phyloP scores from a whole-genome alignment of 2,329 filamentous ascomycete genomes.

The Aspergillus ibericus region DNA sequence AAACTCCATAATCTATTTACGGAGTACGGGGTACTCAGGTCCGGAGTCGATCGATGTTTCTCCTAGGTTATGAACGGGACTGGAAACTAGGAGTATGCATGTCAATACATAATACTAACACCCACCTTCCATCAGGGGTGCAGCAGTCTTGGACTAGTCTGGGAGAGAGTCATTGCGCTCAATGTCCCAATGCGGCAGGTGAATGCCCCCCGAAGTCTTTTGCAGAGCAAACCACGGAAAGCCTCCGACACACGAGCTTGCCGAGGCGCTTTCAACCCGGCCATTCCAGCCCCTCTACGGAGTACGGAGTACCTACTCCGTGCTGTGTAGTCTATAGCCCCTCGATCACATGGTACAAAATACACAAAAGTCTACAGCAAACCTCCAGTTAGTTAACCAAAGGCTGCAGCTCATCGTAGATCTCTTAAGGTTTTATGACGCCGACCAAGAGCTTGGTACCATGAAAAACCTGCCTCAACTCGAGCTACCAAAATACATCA shows the following conservation, averaged over 20 bases:
- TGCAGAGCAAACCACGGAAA: not conserved
- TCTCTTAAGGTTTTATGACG: not conserved
- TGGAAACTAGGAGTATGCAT: not conserved
- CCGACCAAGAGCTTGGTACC: not conserved
- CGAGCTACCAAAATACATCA: not conserved
- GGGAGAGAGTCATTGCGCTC: not conserved
- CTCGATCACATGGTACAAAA: not conserved
- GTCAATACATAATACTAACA: not conserved
- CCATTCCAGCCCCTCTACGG: not conserved
- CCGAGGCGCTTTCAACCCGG: not conserved
- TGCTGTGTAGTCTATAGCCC: not conserved
- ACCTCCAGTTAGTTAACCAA: not conserved
- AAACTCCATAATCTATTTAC: constrained; percentile 4
- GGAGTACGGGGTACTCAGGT: constrained; percentile 5
- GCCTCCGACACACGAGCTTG: not conserved
- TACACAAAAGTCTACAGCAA: not conserved
- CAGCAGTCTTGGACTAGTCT: not conserved
- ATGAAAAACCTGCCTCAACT: not conserved
- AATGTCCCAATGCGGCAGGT: not conserved
- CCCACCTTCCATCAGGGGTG: not conserved
- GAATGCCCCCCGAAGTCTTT: not conserved
- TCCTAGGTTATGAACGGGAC: not conserved
- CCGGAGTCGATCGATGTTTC: not conserved
- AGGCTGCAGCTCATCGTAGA: not conserved
- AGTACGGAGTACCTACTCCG: no score